A percentile compares a stretch with the other conserved stretches of the same genome.
Evolutionary conservation across 1,284 basidiomycete genomes (phyloP).

Genomic region (Violaceomyces palustris): DNA sequence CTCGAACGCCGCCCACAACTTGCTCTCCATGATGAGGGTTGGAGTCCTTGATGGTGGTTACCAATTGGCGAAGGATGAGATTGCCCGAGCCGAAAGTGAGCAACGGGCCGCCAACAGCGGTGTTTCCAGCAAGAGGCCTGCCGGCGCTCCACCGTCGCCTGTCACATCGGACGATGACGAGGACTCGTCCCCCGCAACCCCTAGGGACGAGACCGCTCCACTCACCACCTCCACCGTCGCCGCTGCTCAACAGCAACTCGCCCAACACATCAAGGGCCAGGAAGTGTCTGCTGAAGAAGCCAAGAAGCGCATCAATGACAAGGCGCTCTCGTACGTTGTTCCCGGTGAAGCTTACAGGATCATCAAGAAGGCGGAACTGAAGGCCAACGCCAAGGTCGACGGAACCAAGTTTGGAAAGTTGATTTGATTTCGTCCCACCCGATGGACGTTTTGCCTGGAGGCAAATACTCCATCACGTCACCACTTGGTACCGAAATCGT

Average conservation of each 20-base stretch:
- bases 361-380: slow-evolving; percentile 35
- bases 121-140: slow-evolving; percentile 19
- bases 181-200: slow-evolving; percentile 25
- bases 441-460: too few species aligned
- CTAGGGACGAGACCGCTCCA: slow-evolving; percentile 27
- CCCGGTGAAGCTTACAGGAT: slow-evolving; percentile 48
- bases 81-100: slow-evolving; percentile 24
- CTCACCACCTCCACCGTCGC: slow-evolving; percentile 15
- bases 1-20: slow-evolving; percentile 50
- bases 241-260: slow-evolving; percentile 27
- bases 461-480: too few species aligned
- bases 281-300: slow-evolving; percentile 14
- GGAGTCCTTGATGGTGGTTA: slow-evolving; percentile 51
- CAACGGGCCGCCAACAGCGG: slow-evolving; percentile 25
- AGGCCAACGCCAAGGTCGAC: slow-evolving; percentile 30
- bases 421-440: too few species aligned
- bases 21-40: slow-evolving; percentile 51
- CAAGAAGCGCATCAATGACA: slow-evolving; percentile 22
- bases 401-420: slow-evolving; percentile 27
- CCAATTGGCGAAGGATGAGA: slow-evolving; percentile 41
- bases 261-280: slow-evolving; percentile 15
- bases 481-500: too few species aligned
- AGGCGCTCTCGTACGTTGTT: slow-evolving; percentile 37
- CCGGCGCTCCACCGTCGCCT: slow-evolving; percentile 33
- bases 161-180: slow-evolving; percentile 37